Conservation (phyloP, 768 basidiomycete species). For the Macrocybe gigantea region DNA sequence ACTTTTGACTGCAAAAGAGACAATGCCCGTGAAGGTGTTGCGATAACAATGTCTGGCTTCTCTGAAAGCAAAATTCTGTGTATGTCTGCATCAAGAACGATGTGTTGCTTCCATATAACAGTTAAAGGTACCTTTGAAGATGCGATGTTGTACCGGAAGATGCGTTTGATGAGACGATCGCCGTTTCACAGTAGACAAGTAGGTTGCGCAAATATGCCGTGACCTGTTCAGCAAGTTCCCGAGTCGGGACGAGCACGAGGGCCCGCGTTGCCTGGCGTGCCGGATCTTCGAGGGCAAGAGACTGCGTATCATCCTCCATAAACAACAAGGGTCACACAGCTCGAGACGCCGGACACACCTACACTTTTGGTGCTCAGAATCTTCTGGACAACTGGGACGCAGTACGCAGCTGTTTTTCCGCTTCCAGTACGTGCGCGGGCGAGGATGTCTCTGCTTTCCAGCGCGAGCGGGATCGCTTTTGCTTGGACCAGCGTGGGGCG, state of each 20-base stretch:
- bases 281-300: slow-evolving; percentile 31
- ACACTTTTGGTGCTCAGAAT: slow-evolving; percentile 78
- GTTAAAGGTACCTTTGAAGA: slow-evolving; percentile 57
- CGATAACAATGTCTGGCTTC: slow-evolving; percentile 32
- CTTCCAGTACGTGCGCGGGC: slow-evolving; percentile 93
- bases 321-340: background rate
- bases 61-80: slow-evolving; percentile 32
- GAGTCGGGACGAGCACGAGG: slow-evolving; percentile 81
- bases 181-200: slow-evolving; percentile 73
- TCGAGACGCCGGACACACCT: slow-evolving; percentile 26
- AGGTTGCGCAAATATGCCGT: slow-evolving; percentile 59
- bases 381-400: slow-evolving; percentile 86
- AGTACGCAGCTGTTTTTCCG: slow-evolving; percentile 96
- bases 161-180: slow-evolving; percentile 68
- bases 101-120: background rate
- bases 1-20: slow-evolving; percentile 29
- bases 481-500: slow-evolving; percentile 89
- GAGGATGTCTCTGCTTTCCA: slow-evolving; percentile 86
- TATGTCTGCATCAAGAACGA: background rate
- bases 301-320: slow-evolving; percentile 19
- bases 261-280: slow-evolving; percentile 59
- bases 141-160: slow-evolving; percentile 66
- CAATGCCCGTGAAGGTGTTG: slow-evolving; percentile 32
- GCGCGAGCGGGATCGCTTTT: slow-evolving; percentile 87
- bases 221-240: slow-evolving; percentile 92